Evolutionary conservation across 176 grass and related monocot genomes (phyloP).

Genomic region (Avena insularis): DNA sequence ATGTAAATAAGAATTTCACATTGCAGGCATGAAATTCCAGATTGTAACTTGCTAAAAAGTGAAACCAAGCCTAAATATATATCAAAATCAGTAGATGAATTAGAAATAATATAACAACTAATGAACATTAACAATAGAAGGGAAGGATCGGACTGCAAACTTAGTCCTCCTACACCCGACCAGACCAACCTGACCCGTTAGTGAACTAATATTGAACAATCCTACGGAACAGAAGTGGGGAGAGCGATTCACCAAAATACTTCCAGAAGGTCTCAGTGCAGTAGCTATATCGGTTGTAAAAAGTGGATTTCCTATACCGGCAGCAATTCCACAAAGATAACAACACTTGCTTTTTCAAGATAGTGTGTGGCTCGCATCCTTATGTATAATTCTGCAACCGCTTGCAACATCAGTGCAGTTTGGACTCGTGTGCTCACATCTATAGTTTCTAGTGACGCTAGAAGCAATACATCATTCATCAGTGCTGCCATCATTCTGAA

Average conservation of each 20-base stretch:
- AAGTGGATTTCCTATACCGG: conserved; percentile 70
- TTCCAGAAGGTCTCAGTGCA: conserved; percentile 87
- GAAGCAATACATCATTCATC: conserved; percentile 91
- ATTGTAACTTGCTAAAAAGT: no score
- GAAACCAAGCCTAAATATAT: no score
- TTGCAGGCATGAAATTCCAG: no score
- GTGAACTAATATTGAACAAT: conserved; percentile 7
- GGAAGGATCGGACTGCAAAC: no score
- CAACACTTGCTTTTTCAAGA: conserved; percentile 89
- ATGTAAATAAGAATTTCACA: no score
- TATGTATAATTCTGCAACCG: conserved; percentile 87
- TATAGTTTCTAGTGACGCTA: conserved; percentile 66
- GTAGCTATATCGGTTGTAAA: conserved; percentile 86
- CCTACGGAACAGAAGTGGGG: background rate
- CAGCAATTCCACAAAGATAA: conserved; percentile 87
- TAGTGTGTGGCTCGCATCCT: conserved; percentile 80
- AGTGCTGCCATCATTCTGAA: conserved; percentile 95
- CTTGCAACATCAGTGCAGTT: conserved; percentile 81
- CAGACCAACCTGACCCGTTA: no score
- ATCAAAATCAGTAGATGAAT: no score
- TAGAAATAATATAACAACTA: no score
- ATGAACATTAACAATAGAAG: no score
- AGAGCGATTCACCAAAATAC: conserved; percentile 45
- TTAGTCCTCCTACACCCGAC: no score
- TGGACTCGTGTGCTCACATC: conserved; percentile 83